phyloP scores from a whole-genome alignment of 257 asterid genomes.

The Ocimum tenuiflorum region DNA sequence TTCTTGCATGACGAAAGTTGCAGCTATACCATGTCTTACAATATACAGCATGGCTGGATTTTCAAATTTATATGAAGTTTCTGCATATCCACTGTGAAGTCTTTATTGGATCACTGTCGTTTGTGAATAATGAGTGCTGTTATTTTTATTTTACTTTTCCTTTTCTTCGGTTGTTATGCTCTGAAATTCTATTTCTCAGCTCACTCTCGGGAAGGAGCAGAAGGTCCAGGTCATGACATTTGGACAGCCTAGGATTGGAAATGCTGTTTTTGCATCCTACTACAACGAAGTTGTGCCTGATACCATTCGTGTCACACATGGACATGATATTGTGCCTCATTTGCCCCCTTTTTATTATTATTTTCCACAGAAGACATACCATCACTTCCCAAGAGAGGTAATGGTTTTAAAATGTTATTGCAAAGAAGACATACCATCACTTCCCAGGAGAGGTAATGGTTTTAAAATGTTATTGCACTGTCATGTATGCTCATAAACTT shows the following conservation, averaged over 20 bases:
- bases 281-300: conserved; percentile 58
- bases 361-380: conserved; percentile 80
- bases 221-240: conserved; percentile 80
- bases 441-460: conserved; percentile 81
- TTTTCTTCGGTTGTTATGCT: not conserved
- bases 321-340: conserved; percentile 95
- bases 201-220: conserved; percentile 41
- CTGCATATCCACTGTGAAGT: not conserved
- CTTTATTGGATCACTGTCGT: not conserved
- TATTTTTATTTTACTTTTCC: no score
- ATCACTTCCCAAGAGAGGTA: conserved; percentile 95
- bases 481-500: not conserved
- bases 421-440: conserved; percentile 81
- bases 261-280: conserved; percentile 73
- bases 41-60: not conserved
- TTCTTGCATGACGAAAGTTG: not conserved
- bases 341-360: conserved; percentile 73
- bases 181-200: conserved; percentile 38
- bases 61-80: conserved; percentile 1
- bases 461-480: not conserved
- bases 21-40: not conserved
- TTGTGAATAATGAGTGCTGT: not conserved
- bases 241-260: conserved; percentile 96
- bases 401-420: no score
- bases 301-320: conserved; percentile 74